phyloP scores from a whole-genome alignment of 164 flowering plant genomes.

The Cinnamomum micranthum region DNA sequence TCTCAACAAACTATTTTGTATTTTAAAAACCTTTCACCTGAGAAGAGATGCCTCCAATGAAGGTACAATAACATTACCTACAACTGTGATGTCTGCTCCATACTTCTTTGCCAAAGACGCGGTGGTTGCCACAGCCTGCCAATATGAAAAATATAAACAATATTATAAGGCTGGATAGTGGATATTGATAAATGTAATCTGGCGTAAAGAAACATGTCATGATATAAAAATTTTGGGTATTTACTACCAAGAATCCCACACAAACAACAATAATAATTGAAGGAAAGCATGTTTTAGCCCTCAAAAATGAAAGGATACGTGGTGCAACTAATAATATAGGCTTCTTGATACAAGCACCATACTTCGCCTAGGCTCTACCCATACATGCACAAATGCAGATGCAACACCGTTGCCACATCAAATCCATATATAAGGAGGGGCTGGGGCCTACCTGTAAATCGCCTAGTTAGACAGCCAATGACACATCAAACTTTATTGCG shows the following conservation, averaged over 20 bases:
- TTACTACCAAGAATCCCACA: no score
- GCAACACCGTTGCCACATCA: no score
- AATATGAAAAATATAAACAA: slow-evolving; percentile 7
- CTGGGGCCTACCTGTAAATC: no score
- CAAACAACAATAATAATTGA: not conserved
- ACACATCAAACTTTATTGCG: no score
- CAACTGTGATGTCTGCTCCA: slow-evolving; percentile 95
- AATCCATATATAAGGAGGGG: no score
- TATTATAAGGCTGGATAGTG: not conserved
- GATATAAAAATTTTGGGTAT: not conserved
- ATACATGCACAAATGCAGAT: no score
- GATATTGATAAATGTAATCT: not conserved
- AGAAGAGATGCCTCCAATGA: not conserved
- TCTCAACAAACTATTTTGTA: slow-evolving; percentile 13
- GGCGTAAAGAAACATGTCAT: not conserved
- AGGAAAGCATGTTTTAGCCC: not conserved
- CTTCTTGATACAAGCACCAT: no score
- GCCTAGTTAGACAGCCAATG: no score
- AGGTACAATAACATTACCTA: slow-evolving; percentile 47
- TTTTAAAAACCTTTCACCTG: not conserved
- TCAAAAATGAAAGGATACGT: not conserved
- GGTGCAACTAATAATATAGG: not conserved
- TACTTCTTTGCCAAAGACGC: slow-evolving; percentile 92
- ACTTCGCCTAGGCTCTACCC: no score
- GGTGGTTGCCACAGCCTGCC: slow-evolving; percentile 79